Evolutionary conservation across 768 basidiomycete species (phyloP).

Genomic region (Nidularia sp.): DNA sequence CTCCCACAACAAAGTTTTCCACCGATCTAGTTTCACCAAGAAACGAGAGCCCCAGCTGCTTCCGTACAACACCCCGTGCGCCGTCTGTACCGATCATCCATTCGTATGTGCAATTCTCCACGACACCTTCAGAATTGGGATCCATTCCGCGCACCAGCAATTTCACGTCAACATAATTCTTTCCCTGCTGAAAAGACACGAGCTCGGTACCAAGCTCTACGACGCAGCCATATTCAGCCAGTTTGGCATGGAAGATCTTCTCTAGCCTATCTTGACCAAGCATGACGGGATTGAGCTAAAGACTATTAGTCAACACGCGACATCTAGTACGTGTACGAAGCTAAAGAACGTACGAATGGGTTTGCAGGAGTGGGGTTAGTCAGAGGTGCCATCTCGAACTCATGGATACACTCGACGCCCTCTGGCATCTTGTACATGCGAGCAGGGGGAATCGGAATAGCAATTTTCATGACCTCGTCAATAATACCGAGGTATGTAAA

Average conservation of each 20-base stretch:
- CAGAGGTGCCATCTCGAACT: constrained; percentile 27
- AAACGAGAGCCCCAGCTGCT: constrained; percentile 33
- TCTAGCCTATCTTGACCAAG: constrained; percentile 33
- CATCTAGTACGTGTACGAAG: background rate
- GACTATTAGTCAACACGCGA: background rate
- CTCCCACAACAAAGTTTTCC: constrained; percentile 33
- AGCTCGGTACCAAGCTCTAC: constrained; percentile 46
- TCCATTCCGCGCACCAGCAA: constrained; percentile 20
- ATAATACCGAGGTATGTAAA: constrained; percentile 33
- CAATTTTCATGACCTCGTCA: constrained; percentile 28
- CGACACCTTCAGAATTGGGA: constrained; percentile 9
- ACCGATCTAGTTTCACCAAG: constrained; percentile 31
- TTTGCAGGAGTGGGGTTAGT: constrained; percentile 23
- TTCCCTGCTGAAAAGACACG: constrained; percentile 33
- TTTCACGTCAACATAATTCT: constrained; percentile 28
- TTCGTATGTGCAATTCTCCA: constrained; percentile 23
- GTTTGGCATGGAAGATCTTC: constrained; percentile 26
- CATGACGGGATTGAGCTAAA: constrained; percentile 25
- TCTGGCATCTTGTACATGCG: constrained; percentile 30
- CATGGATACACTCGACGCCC: constrained; percentile 16
- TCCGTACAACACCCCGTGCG: constrained; percentile 37
- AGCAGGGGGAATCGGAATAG: constrained; percentile 18
- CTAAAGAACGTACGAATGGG: constrained; percentile 23
- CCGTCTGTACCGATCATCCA: constrained; percentile 44
- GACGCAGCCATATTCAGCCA: constrained; percentile 23